Conservation (phyloP, 1,139 yeast species). For the Pichia sp. region DNA sequence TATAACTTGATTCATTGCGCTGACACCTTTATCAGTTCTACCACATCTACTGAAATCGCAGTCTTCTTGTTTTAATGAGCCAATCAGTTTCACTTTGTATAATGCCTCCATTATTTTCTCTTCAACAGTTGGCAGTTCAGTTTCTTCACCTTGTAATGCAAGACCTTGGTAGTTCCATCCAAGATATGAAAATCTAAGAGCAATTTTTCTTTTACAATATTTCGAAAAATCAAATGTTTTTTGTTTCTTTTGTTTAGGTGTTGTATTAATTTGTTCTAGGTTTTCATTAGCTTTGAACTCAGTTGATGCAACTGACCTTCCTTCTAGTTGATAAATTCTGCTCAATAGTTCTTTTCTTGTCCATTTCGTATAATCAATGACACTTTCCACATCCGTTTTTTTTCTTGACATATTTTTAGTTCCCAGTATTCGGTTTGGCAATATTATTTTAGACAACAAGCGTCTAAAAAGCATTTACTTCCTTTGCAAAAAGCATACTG, state of each 20-base stretch:
- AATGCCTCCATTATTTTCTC: conserved; percentile 67
- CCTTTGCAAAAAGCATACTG: background rate
- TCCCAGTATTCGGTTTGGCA: too few relatives aligned
- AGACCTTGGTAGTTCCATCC: conserved; percentile 95
- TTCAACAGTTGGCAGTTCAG: conserved; percentile 86
- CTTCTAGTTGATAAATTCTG: conserved; percentile 40
- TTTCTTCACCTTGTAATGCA: conserved; percentile 69
- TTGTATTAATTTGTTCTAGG: background rate
- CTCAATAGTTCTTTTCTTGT: conserved; percentile 35
- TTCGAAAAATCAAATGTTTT: conserved; percentile 65
- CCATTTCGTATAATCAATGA: conserved; percentile 30
- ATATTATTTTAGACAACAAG: too few relatives aligned
- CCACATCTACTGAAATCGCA: conserved; percentile 89
- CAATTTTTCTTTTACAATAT: conserved; percentile 64
- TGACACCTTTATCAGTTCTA: conserved; percentile 92
- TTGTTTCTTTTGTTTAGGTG: conserved; percentile 24
- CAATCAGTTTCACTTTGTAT: conserved; percentile 59
- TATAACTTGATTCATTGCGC: conserved; percentile 94
- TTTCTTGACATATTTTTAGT: background rate
- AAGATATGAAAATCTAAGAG: conserved; percentile 74
- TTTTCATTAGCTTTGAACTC: conserved; percentile 10
- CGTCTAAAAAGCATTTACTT: background rate
- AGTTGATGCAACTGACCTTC: conserved; percentile 3
- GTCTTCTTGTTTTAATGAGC: conserved; percentile 50
- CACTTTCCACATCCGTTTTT: background rate